Evolutionary conservation across 352 stramenopile species (phyloP).

Genomic region (Globisporangium middletonii): DNA sequence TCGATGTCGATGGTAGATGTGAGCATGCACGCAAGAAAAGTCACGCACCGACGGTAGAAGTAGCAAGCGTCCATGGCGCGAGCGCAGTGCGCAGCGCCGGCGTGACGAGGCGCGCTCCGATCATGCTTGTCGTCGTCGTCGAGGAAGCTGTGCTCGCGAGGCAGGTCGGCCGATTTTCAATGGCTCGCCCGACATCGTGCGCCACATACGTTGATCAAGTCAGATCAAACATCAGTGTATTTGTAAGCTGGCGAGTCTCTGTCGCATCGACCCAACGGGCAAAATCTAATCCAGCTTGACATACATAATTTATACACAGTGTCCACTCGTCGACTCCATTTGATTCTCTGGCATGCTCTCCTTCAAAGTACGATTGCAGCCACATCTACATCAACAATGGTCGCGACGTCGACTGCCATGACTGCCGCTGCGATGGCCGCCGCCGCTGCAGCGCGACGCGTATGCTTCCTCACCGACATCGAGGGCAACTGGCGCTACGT

Average conservation of each 20-base stretch:
- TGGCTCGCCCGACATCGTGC: constrained; percentile 6
- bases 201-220: not conserved
- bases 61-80: constrained; percentile 22
- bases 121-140: constrained; percentile 4
- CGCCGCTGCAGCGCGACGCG: constrained; percentile 20
- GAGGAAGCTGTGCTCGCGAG: not conserved
- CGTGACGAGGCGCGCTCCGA: constrained; percentile 15
- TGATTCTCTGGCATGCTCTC: not conserved
- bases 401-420: not conserved
- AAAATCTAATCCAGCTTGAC: not conserved
- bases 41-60: constrained; percentile 11
- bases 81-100: constrained; percentile 28
- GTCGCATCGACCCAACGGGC: not conserved
- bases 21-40: not conserved
- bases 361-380: not conserved
- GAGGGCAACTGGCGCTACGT: constrained; percentile 83
- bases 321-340: too few species aligned
- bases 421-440: not conserved
- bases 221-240: not conserved
- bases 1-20: too few species aligned
- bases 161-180: constrained; percentile 10
- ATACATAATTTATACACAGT: not conserved
- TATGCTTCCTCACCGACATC: constrained; percentile 74
- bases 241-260: not conserved
- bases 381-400: not conserved